Conservation (phyloP, 345 rosid species). For the Sonneratia alba region DNA sequence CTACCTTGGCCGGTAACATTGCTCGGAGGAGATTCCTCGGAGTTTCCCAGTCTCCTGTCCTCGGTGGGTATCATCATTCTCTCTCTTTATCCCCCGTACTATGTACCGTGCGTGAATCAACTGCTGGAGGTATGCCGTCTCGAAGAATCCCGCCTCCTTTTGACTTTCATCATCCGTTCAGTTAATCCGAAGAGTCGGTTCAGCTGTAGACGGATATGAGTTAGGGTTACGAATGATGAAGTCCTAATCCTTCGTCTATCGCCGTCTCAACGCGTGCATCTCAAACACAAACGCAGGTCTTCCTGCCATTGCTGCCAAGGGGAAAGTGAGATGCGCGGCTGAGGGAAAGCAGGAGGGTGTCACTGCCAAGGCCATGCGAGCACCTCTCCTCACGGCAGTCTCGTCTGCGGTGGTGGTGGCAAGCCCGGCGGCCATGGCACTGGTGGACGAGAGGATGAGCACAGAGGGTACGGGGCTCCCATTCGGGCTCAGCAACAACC, state of each 20-base stretch:
- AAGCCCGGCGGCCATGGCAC: conserved; percentile 76
- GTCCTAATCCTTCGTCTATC: no score
- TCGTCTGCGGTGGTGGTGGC: conserved; percentile 36
- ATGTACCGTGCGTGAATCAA: no score
- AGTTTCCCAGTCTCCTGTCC: not conserved
- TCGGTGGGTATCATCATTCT: not conserved
- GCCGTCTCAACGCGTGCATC: not conserved
- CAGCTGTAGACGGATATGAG: no score
- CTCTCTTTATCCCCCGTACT: no score
- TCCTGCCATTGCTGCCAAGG: conserved; percentile 44
- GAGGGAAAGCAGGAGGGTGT: conserved; percentile 29
- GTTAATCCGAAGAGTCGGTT: no score
- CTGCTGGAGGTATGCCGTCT: no score
- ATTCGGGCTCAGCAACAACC: conserved; percentile 89
- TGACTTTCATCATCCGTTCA: no score
- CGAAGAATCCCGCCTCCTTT: no score
- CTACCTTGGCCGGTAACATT: not conserved
- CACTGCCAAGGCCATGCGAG: conserved; percentile 29
- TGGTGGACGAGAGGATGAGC: conserved; percentile 82
- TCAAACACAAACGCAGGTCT: conserved; percentile 29
- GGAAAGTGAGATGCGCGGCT: conserved; percentile 51
- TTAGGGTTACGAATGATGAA: no score
- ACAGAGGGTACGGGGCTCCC: conserved; percentile 97
- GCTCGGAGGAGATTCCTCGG: not conserved
- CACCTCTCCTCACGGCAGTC: conserved; percentile 42